Evolutionary conservation across 306 rosid species (phyloP), one percentile per base, ranked within the genome.

Genomic region (Glycine tomentella): DNA sequence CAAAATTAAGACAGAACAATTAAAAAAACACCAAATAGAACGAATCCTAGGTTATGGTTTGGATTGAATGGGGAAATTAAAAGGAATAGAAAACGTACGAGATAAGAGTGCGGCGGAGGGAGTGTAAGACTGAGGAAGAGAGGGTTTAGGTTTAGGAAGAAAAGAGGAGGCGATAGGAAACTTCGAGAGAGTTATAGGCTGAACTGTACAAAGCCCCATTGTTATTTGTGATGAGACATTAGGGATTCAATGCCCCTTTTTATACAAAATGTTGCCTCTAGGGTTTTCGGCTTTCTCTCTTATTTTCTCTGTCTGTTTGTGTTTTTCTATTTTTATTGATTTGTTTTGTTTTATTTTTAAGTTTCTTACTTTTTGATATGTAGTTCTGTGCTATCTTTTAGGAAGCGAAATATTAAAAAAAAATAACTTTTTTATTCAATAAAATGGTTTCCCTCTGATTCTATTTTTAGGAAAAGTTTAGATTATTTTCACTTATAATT

Each of bases 141-240:
- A 78, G 75, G 82, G 64, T 7, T 62, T 77, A 25, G 31, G 31
- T 25, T 25, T 25, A 25, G 31, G 31, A 25, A 62, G 86, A 55
- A 38, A 13, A 20, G 9, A 13, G 13, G 75, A 46, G 0, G 59
- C 17, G 4, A 11, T 56, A 14, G 79, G 77, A 63, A 69, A 36
- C 3, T 87, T 87, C 9, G 78, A 80, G 55, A 78, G 48, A 53
- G 82, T 42, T 20, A 81, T 9, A 12, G 86, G 56, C 56, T 73
- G 83, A 68, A 74, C 14, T 59, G 86, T 74, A 56, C 74, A 81
- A 12, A 78, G 77, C 65, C 69, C 84, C 90, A 87, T 25, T 25
- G 31, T 25, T 25, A 25, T 25, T 77, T 61, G 3, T 44, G 51
- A 16, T 4, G 86, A 44, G 15, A 34, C 6, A 11, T 0, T 3